Percentiles rank a stretch among this genome's conserved stretches.
Conservation (phyloP, 148 eudicot genomes). For the Rhododendron henanense region DNA sequence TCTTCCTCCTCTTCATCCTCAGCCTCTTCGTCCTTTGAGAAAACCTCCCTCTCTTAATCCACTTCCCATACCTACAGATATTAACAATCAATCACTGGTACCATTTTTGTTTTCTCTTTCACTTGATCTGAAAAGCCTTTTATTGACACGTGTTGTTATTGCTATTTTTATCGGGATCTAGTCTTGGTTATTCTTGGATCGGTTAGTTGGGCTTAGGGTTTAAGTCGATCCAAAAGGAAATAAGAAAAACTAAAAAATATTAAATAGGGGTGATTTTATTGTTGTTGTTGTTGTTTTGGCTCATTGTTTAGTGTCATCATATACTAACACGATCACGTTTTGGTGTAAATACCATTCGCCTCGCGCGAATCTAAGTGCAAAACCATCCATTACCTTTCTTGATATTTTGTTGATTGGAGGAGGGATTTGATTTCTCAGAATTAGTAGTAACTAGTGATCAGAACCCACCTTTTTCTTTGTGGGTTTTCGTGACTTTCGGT, state of each 20-base stretch:
- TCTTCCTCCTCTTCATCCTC: constrained; percentile 63
- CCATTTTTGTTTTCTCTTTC: constrained; percentile 17
- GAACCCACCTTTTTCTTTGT: constrained; percentile 43
- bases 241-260: background rate
- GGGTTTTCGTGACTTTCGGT: constrained; percentile 36
- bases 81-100: constrained; percentile 12
- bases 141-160: background rate
- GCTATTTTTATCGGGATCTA: constrained; percentile 14
- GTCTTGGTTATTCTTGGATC: constrained; percentile 40
- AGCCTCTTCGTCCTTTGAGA: constrained; percentile 60
- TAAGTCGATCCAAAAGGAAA: background rate
- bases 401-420: constrained; percentile 27
- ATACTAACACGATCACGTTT: constrained; percentile 4
- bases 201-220: constrained; percentile 22
- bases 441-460: background rate
- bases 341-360: constrained; percentile 22
- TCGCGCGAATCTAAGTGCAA: constrained; percentile 15
- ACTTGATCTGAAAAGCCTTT: constrained; percentile 19
- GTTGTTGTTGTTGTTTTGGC: constrained; percentile 21
- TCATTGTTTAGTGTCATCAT: constrained; percentile 11
- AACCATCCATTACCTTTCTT: constrained; percentile 26
- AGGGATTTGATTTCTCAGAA: constrained; percentile 17
- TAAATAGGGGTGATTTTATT: background rate
- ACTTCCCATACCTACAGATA: constrained; percentile 18
- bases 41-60: background rate